Evolutionary conservation across 768 basidiomycete species (phyloP).

Genomic region (Tulasnella calospora): DNA sequence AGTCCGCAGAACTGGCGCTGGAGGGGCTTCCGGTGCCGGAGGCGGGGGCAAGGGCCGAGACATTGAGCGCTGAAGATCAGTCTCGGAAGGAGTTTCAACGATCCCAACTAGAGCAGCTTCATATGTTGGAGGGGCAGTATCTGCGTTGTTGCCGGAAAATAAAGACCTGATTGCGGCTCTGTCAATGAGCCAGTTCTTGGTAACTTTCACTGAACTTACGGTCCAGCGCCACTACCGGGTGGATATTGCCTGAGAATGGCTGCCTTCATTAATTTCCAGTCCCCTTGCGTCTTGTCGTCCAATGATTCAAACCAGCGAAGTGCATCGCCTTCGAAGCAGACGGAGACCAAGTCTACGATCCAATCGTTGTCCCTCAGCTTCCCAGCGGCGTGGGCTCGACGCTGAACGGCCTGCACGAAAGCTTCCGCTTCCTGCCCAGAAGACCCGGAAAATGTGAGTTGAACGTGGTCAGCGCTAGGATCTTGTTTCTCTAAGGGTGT

Average conservation of each 20-base stretch:
- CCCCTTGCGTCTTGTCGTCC: neutral
- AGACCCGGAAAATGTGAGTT: neutral
- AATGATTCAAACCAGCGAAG: neutral
- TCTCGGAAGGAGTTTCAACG: neutral
- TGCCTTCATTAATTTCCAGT: neutral
- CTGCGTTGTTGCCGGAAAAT: neutral
- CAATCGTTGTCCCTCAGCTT: neutral
- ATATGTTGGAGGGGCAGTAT: neutral
- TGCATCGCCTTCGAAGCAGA: neutral
- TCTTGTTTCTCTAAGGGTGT: neutral
- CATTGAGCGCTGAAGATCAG: neutral
- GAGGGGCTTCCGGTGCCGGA: neutral
- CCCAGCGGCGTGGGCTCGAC: neutral
- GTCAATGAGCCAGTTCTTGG: neutral
- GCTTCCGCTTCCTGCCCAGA: constrained; percentile 1
- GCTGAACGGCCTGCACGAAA: neutral
- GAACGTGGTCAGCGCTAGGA: neutral
- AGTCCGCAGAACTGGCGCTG: neutral
- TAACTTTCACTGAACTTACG: neutral
- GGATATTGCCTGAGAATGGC: neutral
- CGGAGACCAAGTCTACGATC: neutral
- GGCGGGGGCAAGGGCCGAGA: neutral
- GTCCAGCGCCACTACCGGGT: neutral
- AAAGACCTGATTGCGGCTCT: neutral
- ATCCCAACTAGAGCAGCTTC: neutral